phyloP scores from a whole-genome alignment of 2,329 filamentous ascomycete species.

The Byssothecium circinans region DNA sequence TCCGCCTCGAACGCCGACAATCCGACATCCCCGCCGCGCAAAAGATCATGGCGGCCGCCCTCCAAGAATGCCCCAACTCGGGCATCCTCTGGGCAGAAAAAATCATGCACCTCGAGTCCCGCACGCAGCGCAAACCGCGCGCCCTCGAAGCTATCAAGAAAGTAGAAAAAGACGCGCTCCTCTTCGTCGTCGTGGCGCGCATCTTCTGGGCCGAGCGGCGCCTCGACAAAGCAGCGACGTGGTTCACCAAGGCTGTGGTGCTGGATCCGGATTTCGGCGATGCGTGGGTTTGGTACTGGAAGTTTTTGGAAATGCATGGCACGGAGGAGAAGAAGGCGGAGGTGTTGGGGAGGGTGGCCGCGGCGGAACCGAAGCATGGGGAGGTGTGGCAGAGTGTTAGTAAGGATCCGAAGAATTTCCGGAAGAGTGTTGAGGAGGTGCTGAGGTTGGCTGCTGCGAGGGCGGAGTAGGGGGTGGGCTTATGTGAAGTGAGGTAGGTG shows the following conservation, averaged over 20 bases:
- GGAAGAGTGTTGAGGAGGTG: slow-evolving; percentile 75
- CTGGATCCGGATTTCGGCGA: slow-evolving; percentile 86
- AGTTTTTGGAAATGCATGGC: slow-evolving; percentile 88
- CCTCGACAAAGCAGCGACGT: slow-evolving; percentile 90
- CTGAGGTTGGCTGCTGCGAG: slow-evolving; percentile 72
- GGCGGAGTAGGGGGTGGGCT: slow-evolving; percentile 49
- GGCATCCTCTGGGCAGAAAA: slow-evolving; percentile 91
- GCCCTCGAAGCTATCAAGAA: slow-evolving; percentile 95
- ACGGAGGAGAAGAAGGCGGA: slow-evolving; percentile 90
- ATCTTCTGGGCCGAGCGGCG: slow-evolving; percentile 95
- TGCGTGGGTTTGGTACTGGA: slow-evolving; percentile 97
- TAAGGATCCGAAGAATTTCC: slow-evolving; percentile 82
- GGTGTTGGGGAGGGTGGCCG: slow-evolving; percentile 75
- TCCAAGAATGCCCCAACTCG: slow-evolving; percentile 86
- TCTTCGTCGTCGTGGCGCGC: slow-evolving; percentile 89
- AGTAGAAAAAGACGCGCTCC: slow-evolving; percentile 84
- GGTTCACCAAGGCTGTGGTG: slow-evolving; percentile 95
- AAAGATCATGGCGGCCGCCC: slow-evolving; percentile 86
- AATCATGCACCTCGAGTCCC: slow-evolving; percentile 90
- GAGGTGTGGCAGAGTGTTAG: slow-evolving; percentile 86
- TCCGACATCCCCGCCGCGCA: slow-evolving; percentile 83
- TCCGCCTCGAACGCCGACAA: slow-evolving; percentile 86
- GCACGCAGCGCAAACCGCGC: slow-evolving; percentile 89
- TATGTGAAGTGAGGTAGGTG: too few relatives aligned
- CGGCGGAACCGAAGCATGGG: slow-evolving; percentile 87